These are phyloP conservation scores for Santalum album DNA, from an alignment of 164 flowering plant genomes.

Conservation along the genomic window DNA sequence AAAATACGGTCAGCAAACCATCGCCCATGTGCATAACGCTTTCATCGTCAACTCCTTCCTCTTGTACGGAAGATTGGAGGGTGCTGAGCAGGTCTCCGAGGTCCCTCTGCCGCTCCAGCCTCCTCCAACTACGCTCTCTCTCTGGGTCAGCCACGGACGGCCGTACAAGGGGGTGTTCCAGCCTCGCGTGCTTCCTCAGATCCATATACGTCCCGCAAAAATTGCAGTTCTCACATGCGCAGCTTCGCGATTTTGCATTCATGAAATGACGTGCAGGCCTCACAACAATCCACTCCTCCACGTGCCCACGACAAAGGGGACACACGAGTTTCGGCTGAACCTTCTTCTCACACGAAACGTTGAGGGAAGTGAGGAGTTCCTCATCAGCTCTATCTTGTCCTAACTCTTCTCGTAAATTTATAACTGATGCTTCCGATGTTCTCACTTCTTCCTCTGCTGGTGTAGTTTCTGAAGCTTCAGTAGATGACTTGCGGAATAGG, in stretches of 20 bases:
- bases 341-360: slow-evolving; percentile 23
- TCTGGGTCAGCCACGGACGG: slow-evolving; percentile 78
- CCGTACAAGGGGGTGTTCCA: slow-evolving; percentile 59
- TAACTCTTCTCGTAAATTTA: slow-evolving; percentile 15
- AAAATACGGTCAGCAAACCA: slow-evolving; percentile 53
- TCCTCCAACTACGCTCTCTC: slow-evolving; percentile 68
- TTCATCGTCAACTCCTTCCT: slow-evolving; percentile 32
- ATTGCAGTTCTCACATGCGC: slow-evolving; percentile 69
- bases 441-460: slow-evolving; percentile 19
- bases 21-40: slow-evolving; percentile 32
- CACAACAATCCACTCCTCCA: slow-evolving; percentile 60
- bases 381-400: slow-evolving; percentile 15
- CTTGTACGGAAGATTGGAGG: slow-evolving; percentile 57
- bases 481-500: slow-evolving; percentile 60
- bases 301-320: slow-evolving; percentile 78
- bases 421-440: slow-evolving; percentile 13
- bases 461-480: slow-evolving; percentile 18
- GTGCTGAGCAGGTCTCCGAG: slow-evolving; percentile 82
- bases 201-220: slow-evolving; percentile 68
- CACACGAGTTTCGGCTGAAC: slow-evolving; percentile 39
- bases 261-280: slow-evolving; percentile 73
- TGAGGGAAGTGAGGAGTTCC: not conserved
- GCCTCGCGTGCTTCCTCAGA: slow-evolving; percentile 81
- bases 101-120: slow-evolving; percentile 80
- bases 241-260: slow-evolving; percentile 69